Evolutionary conservation across 495 filamentous ascomycete genomes (phyloP), one percentile per base, ranked within the genome.

Genomic region (Geoglossum glabrum): DNA sequence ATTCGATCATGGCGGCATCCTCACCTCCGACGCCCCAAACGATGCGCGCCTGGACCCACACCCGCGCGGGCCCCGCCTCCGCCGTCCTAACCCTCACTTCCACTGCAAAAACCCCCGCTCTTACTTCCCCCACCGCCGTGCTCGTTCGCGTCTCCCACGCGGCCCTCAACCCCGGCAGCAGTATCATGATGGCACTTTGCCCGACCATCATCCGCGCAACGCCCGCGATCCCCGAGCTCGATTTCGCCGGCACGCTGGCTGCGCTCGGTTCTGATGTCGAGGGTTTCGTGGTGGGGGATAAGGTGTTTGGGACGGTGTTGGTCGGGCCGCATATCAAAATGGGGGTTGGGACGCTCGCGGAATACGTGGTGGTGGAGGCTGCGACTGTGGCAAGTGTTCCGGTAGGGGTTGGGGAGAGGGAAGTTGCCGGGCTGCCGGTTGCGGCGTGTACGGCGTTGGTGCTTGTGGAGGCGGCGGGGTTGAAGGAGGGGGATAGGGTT

Each of bases 91-190:
- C 54, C 19, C 57, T 69, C 17, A 0, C 33, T 10, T 19, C 26
- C 23, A 34, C 28, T 21, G 11, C 60, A 33, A 27, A 27, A 11
- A 47, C 57, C 13, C 62, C 60, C 33, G 49, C 63, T 25, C 61
- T 69, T 31, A 61, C 66, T 0, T 52, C 55, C n/a, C 64, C 65
- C 10, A 61, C 51, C 5, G 27, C 49, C 21, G 60, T 73, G 57
- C 67, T 70, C 26, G 54, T 75, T 56, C 62, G 64, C 52, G 60
- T 72, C 31, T 59, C 64, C 56, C 64, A 72, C 63, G 67, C 68
- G 8, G 59, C 72, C 9, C 65, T 75, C 46, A 73, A 72, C 62
- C 72, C 73, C 21, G 71, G 65, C 45, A 69, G 66, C 27, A 60
- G 65, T 17, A 61, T 73, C 38, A 49, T 66, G 54, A 61, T 71